phyloP scores from a whole-genome alignment of 306 rosid species.

The Trifolium subterraneum region DNA sequence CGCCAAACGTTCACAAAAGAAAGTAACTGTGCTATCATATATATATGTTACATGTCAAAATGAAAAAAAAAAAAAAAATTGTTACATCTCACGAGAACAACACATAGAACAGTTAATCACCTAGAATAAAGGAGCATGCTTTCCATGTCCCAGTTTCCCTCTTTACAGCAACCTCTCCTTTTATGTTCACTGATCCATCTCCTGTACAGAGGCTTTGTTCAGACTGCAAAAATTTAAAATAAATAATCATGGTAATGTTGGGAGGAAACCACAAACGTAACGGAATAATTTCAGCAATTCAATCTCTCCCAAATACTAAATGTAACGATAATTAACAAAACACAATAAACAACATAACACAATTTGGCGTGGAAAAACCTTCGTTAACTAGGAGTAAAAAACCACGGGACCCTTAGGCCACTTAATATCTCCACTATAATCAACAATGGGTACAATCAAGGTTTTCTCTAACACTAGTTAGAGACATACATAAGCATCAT shows the following conservation, averaged over 20 bases:
- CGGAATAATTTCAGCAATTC: too few species aligned
- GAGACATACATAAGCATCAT: too few species aligned
- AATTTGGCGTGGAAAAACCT: too few species aligned
- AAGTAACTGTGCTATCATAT: slow-evolving; percentile 59
- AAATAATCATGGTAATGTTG: slow-evolving; percentile 6
- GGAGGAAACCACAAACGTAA: too few species aligned
- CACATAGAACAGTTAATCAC: slow-evolving; percentile 40
- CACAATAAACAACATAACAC: too few species aligned
- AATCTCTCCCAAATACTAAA: too few species aligned
- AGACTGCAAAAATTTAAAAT: slow-evolving; percentile 38
- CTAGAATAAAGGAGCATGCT: slow-evolving; percentile 68
- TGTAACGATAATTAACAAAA: too few species aligned
- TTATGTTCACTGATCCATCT: slow-evolving; percentile 60
- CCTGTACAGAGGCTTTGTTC: slow-evolving; percentile 48
- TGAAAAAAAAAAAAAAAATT: background rate
- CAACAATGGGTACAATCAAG: too few species aligned
- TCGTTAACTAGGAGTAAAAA: too few species aligned
- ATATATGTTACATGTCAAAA: slow-evolving; percentile 12
- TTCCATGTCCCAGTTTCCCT: slow-evolving; percentile 63
- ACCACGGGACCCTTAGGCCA: too few species aligned
- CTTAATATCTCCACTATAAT: too few species aligned
- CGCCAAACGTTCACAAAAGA: slow-evolving; percentile 85
- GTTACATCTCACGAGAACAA: background rate
- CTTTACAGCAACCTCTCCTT: slow-evolving; percentile 56
- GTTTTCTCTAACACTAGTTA: too few species aligned